Evolutionary conservation across 495 filamentous ascomycete species (phyloP).

Genomic region (Podospora conica): DNA sequence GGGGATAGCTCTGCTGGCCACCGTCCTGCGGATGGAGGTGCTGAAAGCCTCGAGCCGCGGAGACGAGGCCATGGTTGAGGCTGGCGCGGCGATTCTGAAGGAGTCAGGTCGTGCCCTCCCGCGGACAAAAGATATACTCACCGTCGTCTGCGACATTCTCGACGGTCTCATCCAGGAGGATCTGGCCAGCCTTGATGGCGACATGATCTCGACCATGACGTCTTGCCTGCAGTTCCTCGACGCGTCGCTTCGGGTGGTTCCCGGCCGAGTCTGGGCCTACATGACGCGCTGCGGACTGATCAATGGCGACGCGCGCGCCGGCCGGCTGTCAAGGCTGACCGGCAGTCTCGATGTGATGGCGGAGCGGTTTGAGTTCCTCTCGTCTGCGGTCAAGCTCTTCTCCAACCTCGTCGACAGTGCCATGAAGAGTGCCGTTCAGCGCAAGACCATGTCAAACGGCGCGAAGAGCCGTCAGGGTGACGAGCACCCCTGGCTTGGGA

Average conservation of each 20-base stretch:
- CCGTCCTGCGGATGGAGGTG: conserved; percentile 34
- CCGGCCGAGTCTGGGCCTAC: conserved; percentile 82
- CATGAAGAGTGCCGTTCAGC: conserved; percentile 61
- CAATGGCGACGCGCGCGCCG: conserved; percentile 62
- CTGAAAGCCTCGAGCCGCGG: conserved; percentile 23
- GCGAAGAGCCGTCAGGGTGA: conserved; percentile 43
- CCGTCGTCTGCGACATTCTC: conserved; percentile 75
- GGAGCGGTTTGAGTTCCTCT: conserved; percentile 70
- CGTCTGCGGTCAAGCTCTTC: conserved; percentile 65
- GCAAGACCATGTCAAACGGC: conserved; percentile 51
- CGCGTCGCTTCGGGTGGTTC: conserved; percentile 61
- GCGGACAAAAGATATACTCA: conserved; percentile 69
- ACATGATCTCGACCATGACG: conserved; percentile 57
- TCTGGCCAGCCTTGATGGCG: conserved; percentile 41
- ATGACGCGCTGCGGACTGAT: conserved; percentile 73
- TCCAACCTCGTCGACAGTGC: conserved; percentile 70
- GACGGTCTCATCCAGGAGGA: conserved; percentile 66
- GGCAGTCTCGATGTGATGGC: conserved; percentile 67
- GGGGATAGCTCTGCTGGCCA: conserved; percentile 36
- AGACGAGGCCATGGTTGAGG: conserved; percentile 24
- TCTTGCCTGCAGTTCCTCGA: conserved; percentile 75
- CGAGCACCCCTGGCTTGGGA: conserved; percentile 57
- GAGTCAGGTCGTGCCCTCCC: conserved; percentile 68
- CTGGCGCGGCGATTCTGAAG: conserved; percentile 50
- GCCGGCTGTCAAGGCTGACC: conserved; percentile 66